Conservation (phyloP, 148 eudicot genomes). For the Rhododendron mucronatum region DNA sequence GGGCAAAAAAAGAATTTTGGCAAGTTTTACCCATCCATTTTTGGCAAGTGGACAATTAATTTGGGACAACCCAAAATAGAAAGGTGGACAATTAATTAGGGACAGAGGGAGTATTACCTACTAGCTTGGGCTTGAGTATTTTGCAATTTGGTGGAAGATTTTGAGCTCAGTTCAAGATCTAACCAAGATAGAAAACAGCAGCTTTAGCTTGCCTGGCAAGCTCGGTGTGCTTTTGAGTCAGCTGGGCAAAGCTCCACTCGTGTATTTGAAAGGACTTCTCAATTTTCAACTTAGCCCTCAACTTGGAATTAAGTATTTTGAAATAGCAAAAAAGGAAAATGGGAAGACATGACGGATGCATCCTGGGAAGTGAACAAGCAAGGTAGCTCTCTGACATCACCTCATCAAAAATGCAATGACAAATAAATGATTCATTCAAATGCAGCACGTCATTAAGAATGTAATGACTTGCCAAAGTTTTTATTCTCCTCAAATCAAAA, state of each 20-base stretch:
- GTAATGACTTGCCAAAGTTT: background rate
- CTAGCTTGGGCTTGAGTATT: background rate
- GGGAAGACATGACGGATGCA: background rate
- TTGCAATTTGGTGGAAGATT: background rate
- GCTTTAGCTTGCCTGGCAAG: background rate
- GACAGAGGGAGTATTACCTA: background rate
- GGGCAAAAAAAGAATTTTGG: no score
- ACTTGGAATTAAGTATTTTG: background rate
- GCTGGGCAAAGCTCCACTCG: background rate
- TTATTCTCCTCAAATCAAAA: background rate
- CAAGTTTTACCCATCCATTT: no score
- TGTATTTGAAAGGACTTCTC: background rate
- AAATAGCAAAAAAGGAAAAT: background rate
- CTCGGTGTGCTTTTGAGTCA: background rate
- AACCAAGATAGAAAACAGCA: background rate
- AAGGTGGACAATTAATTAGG: no score
- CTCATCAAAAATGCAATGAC: background rate
- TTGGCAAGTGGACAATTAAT: no score
- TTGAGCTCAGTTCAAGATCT: background rate
- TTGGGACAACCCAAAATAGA: no score
- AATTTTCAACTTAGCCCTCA: background rate
- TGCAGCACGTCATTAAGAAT: background rate
- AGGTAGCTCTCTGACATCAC: background rate
- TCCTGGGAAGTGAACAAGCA: background rate
- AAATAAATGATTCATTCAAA: background rate